Evolutionary conservation across 2,329 filamentous ascomycete species (phyloP).

Genomic region (Podosphaera leucotricha): DNA sequence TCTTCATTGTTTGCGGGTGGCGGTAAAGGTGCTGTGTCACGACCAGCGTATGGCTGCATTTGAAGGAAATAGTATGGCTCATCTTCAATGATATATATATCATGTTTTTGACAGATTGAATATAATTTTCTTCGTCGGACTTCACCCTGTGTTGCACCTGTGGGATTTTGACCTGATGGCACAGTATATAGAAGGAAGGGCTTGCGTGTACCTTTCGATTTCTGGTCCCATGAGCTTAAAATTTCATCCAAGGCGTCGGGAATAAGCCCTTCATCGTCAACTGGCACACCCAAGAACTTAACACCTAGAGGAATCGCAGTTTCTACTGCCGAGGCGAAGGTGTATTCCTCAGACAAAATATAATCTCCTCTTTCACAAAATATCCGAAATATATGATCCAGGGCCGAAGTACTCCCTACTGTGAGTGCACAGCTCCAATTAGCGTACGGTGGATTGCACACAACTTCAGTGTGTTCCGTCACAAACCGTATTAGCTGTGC

Average conservation of each 20-base stretch:
- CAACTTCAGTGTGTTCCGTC: conserved; percentile 85
- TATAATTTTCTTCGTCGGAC: conserved; percentile 38
- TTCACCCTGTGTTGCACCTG: conserved; percentile 41
- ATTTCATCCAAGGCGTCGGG: conserved; percentile 37
- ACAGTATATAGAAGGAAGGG: conserved; percentile 48
- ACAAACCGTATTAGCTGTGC: conserved; percentile 76
- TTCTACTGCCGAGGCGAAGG: conserved; percentile 52
- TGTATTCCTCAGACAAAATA: conserved; percentile 74
- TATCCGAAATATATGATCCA: conserved; percentile 68
- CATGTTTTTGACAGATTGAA: conserved; percentile 43
- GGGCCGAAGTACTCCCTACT: conserved; percentile 62
- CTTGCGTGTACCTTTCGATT: conserved; percentile 31
- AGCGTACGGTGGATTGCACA: conserved; percentile 64
- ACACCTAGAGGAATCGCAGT: conserved; percentile 39
- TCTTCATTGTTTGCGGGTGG: conserved; percentile 29
- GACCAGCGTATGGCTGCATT: conserved; percentile 30
- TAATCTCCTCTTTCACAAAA: conserved; percentile 54
- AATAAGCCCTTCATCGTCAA: conserved; percentile 43
- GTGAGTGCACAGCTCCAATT: conserved; percentile 77
- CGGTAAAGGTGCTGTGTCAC: conserved; percentile 21
- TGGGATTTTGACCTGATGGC: conserved; percentile 52
- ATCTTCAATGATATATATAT: conserved; percentile 48
- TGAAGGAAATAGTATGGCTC: conserved; percentile 60
- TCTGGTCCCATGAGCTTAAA: conserved; percentile 39
- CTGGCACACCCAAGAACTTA: conserved; percentile 32